These are phyloP conservation scores for Ceratobasidium sp. DNA, from an alignment of 1,284 basidiomycete genomes.

Conservation along the genomic window DNA sequence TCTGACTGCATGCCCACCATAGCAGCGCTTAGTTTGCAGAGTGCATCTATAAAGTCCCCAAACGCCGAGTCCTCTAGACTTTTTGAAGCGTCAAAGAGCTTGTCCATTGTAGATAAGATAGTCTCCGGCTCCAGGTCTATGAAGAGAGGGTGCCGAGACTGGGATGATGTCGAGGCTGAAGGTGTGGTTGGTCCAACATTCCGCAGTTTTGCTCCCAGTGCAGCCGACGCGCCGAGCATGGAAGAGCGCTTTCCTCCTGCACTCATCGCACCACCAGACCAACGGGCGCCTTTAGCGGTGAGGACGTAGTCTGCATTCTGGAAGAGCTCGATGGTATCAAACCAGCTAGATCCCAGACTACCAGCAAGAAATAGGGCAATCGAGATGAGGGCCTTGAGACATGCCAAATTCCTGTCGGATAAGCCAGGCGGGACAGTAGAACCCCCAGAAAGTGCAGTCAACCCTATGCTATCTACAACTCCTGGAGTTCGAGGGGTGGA, in stretches of 20 bases:
- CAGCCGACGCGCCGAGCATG: constrained; percentile 4
- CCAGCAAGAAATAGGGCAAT: constrained; percentile 86
- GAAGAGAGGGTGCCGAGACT: constrained; percentile 60
- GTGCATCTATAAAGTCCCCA: constrained; percentile 79
- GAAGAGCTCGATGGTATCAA: constrained; percentile 85
- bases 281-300: constrained; percentile 62
- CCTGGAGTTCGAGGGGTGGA: constrained; percentile 67
- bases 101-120: constrained; percentile 75
- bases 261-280: constrained; percentile 16
- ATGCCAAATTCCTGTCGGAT: constrained; percentile 90
- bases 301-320: constrained; percentile 95
- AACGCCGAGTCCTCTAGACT: constrained; percentile 87
- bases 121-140: constrained; percentile 81
- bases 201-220: constrained; percentile 11
- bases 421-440: constrained; percentile 69
- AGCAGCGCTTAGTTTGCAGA: constrained; percentile 86
- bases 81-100: constrained; percentile 84
- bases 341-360: constrained; percentile 89
- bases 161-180: constrained; percentile 29
- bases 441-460: constrained; percentile 51
- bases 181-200: not conserved
- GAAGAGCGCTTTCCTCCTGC: constrained; percentile 32
- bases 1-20: constrained; percentile 83
- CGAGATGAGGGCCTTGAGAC: constrained; percentile 83
- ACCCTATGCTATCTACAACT: constrained; percentile 74